Evolutionary conservation across 352 stramenopile species (phyloP), one percentile per base, ranked within the genome.

Genomic region (Globisporangium nunn): DNA sequence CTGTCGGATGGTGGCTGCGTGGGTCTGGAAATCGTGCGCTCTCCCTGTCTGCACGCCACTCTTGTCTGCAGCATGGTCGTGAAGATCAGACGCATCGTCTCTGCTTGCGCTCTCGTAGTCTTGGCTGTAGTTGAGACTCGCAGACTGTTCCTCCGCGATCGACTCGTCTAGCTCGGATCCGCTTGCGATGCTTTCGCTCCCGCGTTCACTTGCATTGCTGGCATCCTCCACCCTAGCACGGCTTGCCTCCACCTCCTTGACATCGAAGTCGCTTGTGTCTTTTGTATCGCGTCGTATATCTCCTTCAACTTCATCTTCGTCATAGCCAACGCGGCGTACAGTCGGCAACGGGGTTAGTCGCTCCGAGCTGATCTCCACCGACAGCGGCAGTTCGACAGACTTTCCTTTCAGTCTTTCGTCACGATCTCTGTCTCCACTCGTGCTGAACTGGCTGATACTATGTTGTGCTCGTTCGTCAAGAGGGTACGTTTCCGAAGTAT

Each of bases 111-210:
- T 61, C 41, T 78, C 56, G 15, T 70, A 65, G 8, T 60, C 52
- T 49, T 81, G 67, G 31, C 62, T 58, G 37, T 59, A 56, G 51
- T 39, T 57, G 18, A 61, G 11, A 31, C 61, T 72, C 46, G 56
- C 50, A 0, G 65, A 64, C 17, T 61, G 62, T 15, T 78, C 70
- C 1, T 67, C 61, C 4, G 59, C 70, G 17, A 82, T 71, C 18
- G 78, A 88, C 48, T 87, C 74, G 30, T 74, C 75, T 8, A 84
- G 47, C 45, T 87, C 79, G 0, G 77, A 90, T 6, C 53, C 74
- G 59, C 75, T 88, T 28, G 62, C 64, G 4, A 86, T 61, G 18
- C 86, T 76, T 56, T 87, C 77, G 1, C 60, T 70, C 57, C 84
- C 71, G 39, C 72, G 83, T 14, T 69, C 73, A 28, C 84, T 74